Conservation (phyloP, 768 basidiomycete species). For the Suillus alpinus region DNA sequence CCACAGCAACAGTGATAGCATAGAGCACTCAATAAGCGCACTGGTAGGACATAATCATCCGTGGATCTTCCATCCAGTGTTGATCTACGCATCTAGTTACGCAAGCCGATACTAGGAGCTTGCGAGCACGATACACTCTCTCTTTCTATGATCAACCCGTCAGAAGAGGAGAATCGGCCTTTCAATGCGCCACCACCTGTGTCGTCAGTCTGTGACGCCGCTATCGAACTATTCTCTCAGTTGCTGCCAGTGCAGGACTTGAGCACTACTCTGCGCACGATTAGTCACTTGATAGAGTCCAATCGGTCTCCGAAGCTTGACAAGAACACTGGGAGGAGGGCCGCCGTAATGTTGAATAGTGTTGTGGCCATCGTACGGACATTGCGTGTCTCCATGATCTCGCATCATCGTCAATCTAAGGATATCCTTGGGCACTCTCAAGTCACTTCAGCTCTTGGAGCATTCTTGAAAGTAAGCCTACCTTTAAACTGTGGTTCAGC, state of each 20-base stretch:
- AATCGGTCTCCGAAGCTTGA: constrained; percentile 78
- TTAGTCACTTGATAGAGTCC: constrained; percentile 61
- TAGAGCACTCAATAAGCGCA: constrained; percentile 77
- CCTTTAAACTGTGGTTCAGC: constrained; percentile 2
- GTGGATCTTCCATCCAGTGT: background rate
- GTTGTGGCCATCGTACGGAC: constrained; percentile 71
- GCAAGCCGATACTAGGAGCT: constrained; percentile 76
- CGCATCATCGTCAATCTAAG: constrained; percentile 53
- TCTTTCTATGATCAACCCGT: constrained; percentile 52
- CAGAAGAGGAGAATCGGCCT: constrained; percentile 42
- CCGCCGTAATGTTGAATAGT: constrained; percentile 81
- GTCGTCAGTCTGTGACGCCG: constrained; percentile 83
- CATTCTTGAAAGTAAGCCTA: constrained; percentile 72
- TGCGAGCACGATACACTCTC: constrained; percentile 84
- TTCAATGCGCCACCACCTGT: constrained; percentile 71
- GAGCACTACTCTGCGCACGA: constrained; percentile 47
- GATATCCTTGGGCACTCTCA: constrained; percentile 67
- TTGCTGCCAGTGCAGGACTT: constrained; percentile 79
- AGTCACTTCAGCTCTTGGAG: constrained; percentile 57
- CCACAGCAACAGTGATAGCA: constrained; percentile 68
- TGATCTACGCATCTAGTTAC: constrained; percentile 24
- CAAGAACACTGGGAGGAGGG: constrained; percentile 80
- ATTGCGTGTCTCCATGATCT: constrained; percentile 54
- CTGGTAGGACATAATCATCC: constrained; percentile 48
- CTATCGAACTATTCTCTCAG: constrained; percentile 81